phyloP scores from a whole-genome alignment of 2,329 filamentous ascomycete species.

The Penicillium freii region DNA sequence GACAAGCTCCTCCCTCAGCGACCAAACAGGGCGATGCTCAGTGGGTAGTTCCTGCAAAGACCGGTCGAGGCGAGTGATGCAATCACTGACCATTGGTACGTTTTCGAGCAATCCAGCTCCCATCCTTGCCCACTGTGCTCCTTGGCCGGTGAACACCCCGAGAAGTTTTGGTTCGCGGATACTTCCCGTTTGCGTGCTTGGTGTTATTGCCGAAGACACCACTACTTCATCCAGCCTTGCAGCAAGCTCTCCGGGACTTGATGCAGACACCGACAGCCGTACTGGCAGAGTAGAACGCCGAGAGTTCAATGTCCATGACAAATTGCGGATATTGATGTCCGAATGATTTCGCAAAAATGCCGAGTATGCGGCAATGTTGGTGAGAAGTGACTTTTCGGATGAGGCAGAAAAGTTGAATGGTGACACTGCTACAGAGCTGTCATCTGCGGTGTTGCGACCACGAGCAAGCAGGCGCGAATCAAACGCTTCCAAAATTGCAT shows the following conservation, averaged over 20 bases:
- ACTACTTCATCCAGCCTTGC: slow-evolving; percentile 11
- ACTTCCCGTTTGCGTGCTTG: slow-evolving; percentile 6
- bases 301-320: slow-evolving; percentile 24
- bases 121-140: slow-evolving; percentile 35
- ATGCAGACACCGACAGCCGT: slow-evolving; percentile 16
- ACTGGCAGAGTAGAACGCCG: slow-evolving; percentile 23
- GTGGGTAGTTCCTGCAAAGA: slow-evolving; percentile 22
- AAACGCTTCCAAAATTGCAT: slow-evolving; percentile 40
- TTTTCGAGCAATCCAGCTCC: slow-evolving; percentile 19
- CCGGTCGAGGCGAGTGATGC: slow-evolving; percentile 16
- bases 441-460: neutral
- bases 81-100: slow-evolving; percentile 11
- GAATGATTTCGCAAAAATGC: slow-evolving; percentile 9
- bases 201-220: neutral
- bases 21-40: slow-evolving; percentile 24
- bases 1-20: slow-evolving; percentile 18
- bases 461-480: neutral
- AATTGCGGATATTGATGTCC: slow-evolving; percentile 8
- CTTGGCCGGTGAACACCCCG: slow-evolving; percentile 34
- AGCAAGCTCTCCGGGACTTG: slow-evolving; percentile 9
- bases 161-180: slow-evolving; percentile 15
- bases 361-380: slow-evolving; percentile 11
- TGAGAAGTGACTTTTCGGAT: slow-evolving; percentile 18
- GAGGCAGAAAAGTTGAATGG: slow-evolving; percentile 27
- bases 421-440: neutral